phyloP scores from a whole-genome alignment of 1,284 basidiomycete genomes.

The Cutaneotrichosporon daszewskae region DNA sequence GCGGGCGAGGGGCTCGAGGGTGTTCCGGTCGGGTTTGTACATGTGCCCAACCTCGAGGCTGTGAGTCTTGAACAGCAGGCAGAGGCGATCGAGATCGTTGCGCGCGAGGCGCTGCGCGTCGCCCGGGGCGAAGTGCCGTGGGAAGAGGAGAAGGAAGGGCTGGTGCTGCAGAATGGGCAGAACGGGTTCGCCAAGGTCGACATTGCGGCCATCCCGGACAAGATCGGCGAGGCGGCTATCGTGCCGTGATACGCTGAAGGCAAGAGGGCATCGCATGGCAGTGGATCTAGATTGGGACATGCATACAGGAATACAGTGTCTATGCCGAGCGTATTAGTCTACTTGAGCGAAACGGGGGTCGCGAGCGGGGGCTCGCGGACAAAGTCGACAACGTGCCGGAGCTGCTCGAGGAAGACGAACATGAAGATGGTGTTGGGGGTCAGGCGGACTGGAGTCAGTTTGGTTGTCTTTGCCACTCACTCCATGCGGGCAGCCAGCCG shows the following conservation, averaged over 20 bases:
- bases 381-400: slow-evolving; percentile 38
- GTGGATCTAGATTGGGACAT: no score
- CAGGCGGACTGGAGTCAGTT: slow-evolving; percentile 38
- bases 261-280: no score
- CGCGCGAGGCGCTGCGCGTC: neutral
- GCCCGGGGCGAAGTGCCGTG: neutral
- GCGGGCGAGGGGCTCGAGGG: neutral
- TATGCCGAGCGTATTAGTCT: no score
- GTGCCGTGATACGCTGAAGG: no score
- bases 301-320: no score
- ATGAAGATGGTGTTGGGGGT: slow-evolving; percentile 50
- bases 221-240: no score
- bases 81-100: slow-evolving; percentile 10
- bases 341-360: slow-evolving; percentile 3
- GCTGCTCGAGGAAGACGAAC: slow-evolving; percentile 47
- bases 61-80: slow-evolving; percentile 10
- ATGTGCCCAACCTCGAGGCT: slow-evolving; percentile 6
- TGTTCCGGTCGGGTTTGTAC: slow-evolving; percentile 10
- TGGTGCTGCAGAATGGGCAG: neutral
- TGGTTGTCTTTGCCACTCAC: slow-evolving; percentile 18
- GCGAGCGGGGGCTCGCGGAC: slow-evolving; percentile 4
- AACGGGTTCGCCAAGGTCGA: no score
- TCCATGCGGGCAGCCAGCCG: slow-evolving; percentile 55
- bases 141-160: neutral
- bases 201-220: no score